Base-by-base conservation (phyloP, 768 basidiomycete genomes). In the Lentinula lateritia region DNA sequence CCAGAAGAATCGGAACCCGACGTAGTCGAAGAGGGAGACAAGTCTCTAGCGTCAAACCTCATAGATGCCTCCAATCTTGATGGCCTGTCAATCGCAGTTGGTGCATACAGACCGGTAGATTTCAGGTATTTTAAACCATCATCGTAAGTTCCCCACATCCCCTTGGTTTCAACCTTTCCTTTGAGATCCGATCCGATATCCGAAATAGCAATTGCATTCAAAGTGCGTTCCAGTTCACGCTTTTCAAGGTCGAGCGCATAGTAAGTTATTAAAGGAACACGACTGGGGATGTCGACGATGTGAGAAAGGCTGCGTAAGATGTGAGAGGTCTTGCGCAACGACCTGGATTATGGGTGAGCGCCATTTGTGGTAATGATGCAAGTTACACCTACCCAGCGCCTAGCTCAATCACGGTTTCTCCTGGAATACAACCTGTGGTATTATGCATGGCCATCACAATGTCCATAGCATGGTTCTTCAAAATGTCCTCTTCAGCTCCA, bases 241-340 rank as follows among this genome's bases (percentile, higher is more conserved):
- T 88, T 81, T 71, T 97, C 94, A 35, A 98, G 85, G 70, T 98
- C 97, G 57, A 99, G 89, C 18, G 96, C 94, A 76, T 90, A 93
- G 71, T 95, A 95, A 1, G 85, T 90, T 68, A 90, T 84, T 1
- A 87, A 84, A 2, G 85, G 74, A 1, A 70, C 65, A 0, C 71
- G 59, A 10, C 69, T 70, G 5, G 66, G 63, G 18, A 68, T 69
- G 18, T 78, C 69, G 6, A 86, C 80, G 15, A 84, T 71, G 34
- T 75, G 75, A 16, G 93, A 84, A 16, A 95, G 76, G 1, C 90
- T 89, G 20, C 76, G 78, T 23, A 97, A 80, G 54, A 99, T 80
- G 68, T 89, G 86, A 6, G 92, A 92, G 0, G 95, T 95, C 78
- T 97, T 96, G 67, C 92, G 83, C 52, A 98, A 76, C 20, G 95